Conservation (phyloP, 2,329 filamentous ascomycete species). For the Sarocladium brachiariae region DNA sequence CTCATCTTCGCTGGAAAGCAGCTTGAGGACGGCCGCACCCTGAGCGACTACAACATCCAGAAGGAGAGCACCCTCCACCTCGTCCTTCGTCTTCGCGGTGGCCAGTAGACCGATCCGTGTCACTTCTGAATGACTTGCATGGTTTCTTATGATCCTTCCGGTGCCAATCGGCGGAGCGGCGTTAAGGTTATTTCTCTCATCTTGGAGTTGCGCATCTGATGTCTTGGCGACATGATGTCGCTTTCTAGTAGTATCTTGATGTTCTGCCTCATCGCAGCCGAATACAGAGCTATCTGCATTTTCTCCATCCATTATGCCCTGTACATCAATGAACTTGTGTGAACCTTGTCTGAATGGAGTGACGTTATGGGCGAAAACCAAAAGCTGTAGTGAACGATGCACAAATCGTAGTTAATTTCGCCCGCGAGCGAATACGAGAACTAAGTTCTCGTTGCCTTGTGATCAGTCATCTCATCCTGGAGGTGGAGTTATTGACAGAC, state of each 20-base stretch:
- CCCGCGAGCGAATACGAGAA: too few relatives aligned
- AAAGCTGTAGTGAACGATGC: too few relatives aligned
- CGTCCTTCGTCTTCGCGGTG: slow-evolving; percentile 84
- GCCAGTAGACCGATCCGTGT: slow-evolving; percentile 23
- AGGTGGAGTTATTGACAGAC: too few relatives aligned
- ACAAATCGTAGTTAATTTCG: too few relatives aligned
- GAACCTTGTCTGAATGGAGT: too few relatives aligned
- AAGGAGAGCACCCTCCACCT: slow-evolving; percentile 85
- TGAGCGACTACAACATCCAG: slow-evolving; percentile 93
- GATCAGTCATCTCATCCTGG: too few relatives aligned
- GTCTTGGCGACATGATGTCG: not conserved
- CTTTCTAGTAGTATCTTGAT: not conserved
- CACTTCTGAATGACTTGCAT: not conserved
- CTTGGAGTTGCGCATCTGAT: not conserved
- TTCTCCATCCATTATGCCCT: not conserved
- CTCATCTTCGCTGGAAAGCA: slow-evolving; percentile 96
- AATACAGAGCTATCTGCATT: not conserved
- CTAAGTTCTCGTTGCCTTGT: too few relatives aligned
- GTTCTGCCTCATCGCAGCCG: not conserved
- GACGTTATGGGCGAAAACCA: too few relatives aligned
- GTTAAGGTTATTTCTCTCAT: slow-evolving; percentile 10
- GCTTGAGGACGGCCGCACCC: slow-evolving; percentile 84
- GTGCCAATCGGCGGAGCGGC: slow-evolving; percentile 7
- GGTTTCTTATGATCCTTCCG: not conserved
- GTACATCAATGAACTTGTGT: too few relatives aligned